These are phyloP conservation scores for Colletotrichum sansevieriae DNA, from an alignment of 2,329 filamentous ascomycete species.

Conservation along the genomic window DNA sequence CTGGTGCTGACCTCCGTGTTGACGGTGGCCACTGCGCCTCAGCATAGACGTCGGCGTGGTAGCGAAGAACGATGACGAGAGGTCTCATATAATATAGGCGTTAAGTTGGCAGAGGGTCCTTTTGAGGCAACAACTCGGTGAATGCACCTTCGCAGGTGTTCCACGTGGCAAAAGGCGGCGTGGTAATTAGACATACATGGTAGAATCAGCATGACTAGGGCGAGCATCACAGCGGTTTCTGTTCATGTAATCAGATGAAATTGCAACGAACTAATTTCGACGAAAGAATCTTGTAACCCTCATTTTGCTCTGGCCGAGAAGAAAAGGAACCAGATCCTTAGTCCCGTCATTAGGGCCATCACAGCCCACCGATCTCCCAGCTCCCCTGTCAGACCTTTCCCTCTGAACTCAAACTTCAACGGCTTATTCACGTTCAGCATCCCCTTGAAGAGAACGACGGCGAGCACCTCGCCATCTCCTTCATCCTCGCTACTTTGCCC, in stretches of 20 bases:
- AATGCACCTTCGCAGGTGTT: not conserved
- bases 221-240: conserved; percentile 20
- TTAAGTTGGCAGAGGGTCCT: not conserved
- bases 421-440: not conserved
- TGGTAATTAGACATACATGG: conserved; percentile 10
- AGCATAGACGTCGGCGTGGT: conserved; percentile 43
- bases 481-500: not conserved
- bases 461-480: not conserved
- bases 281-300: not conserved
- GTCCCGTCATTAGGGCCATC: not conserved
- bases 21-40: conserved; percentile 68
- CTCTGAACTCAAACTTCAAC: not conserved
- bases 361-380: conserved; percentile 5
- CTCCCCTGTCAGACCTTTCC: not conserved
- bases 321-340: conserved; percentile 4
- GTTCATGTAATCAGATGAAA: not conserved
- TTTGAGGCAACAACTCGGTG: not conserved
- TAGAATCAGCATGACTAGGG: conserved; percentile 23
- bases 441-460: not conserved
- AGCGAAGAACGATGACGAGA: not conserved
- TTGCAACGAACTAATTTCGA: not conserved
- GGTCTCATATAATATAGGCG: not conserved
- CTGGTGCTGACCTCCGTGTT: conserved; percentile 67
- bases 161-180: not conserved
- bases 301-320: not conserved